These are phyloP conservation scores for Pseudocercospora vitis DNA, from an alignment of 2,329 filamentous ascomycete species.

Conservation along the genomic window DNA sequence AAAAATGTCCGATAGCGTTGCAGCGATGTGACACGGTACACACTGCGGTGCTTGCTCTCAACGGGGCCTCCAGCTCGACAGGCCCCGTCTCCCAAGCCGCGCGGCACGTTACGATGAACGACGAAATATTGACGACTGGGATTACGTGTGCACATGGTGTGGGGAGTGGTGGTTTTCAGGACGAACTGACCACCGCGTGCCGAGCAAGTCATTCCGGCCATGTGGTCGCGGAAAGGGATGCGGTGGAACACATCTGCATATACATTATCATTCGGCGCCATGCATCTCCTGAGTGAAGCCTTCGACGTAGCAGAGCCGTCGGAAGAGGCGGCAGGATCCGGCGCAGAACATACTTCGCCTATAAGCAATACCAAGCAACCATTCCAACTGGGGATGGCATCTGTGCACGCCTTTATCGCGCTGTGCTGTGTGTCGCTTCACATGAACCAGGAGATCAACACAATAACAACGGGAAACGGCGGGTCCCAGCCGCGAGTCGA, in stretches of 20 bases:
- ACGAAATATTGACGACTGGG: not conserved
- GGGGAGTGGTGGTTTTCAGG: not conserved
- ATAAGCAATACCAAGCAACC: not conserved
- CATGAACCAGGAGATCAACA: not conserved
- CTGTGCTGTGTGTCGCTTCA: not conserved
- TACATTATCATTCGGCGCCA: not conserved
- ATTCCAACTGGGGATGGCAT: not conserved
- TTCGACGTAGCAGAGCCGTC: not conserved
- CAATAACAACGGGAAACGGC: too few species aligned
- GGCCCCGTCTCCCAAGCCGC: conserved; percentile 3
- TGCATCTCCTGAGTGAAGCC: not conserved
- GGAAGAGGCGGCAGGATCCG: conserved; percentile 3
- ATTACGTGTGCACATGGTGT: not conserved
- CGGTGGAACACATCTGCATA: not conserved
- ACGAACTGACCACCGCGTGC: not conserved
- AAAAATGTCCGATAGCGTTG: conserved; percentile 1
- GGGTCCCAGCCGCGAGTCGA: too few species aligned
- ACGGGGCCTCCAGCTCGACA: conserved; percentile 2
- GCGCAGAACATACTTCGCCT: not conserved
- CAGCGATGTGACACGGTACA: conserved; percentile 5
- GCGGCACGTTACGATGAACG: not conserved
- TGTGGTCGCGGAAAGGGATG: not conserved
- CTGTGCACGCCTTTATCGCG: too few species aligned
- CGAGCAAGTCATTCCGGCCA: not conserved
- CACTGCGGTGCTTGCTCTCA: too few species aligned